Percentiles rank a stretch among this genome's conserved stretches.
These are phyloP conservation scores for Plicaturopsis crispa DNA, from an alignment of 768 basidiomycete genomes.

Conservation along the genomic window DNA sequence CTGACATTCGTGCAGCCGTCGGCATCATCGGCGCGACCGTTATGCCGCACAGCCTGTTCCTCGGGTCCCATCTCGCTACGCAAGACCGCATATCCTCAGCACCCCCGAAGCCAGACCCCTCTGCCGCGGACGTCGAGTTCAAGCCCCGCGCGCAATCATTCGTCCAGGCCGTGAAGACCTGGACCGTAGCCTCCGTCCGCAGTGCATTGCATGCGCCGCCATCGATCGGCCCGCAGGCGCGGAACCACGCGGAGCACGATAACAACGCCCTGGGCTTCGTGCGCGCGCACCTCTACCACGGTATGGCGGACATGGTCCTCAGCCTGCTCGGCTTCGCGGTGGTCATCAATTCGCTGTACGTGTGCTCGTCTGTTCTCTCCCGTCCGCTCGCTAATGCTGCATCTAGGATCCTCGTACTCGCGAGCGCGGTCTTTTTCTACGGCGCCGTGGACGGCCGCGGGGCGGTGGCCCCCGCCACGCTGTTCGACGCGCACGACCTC, in stretches of 20 bases:
- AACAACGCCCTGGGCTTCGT: slow-evolving; percentile 53
- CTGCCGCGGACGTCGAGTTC: slow-evolving; percentile 13
- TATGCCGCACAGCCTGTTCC: slow-evolving; percentile 91
- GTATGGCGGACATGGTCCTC: slow-evolving; percentile 55
- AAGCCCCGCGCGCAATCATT: neutral
- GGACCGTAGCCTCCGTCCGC: neutral
- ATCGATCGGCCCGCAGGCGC: slow-evolving; percentile 27
- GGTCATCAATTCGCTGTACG: slow-evolving; percentile 78
- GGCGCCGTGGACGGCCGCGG: slow-evolving; percentile 30
- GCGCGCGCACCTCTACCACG: slow-evolving; percentile 56
- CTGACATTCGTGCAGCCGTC: slow-evolving; percentile 34
- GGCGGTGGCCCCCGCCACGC: slow-evolving; percentile 46
- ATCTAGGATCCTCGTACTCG: slow-evolving; percentile 70
- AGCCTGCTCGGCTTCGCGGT: slow-evolving; percentile 81
- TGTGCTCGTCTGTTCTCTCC: slow-evolving; percentile 9
- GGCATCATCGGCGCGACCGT: slow-evolving; percentile 80
- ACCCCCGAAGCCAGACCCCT: slow-evolving; percentile 12
- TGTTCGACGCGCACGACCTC: slow-evolving; percentile 80
- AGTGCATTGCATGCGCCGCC: too few species aligned
- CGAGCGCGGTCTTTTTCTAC: slow-evolving; percentile 76
- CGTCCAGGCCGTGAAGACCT: neutral
- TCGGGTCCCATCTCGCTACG: slow-evolving; percentile 81
- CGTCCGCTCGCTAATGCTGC: slow-evolving; percentile 1
- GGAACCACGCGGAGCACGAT: slow-evolving; percentile 43
- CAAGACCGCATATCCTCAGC: slow-evolving; percentile 58